These are phyloP conservation scores for Wickerhamiella lipophila DNA, from an alignment of 805 yeast genomes.

Conservation along the genomic window DNA sequence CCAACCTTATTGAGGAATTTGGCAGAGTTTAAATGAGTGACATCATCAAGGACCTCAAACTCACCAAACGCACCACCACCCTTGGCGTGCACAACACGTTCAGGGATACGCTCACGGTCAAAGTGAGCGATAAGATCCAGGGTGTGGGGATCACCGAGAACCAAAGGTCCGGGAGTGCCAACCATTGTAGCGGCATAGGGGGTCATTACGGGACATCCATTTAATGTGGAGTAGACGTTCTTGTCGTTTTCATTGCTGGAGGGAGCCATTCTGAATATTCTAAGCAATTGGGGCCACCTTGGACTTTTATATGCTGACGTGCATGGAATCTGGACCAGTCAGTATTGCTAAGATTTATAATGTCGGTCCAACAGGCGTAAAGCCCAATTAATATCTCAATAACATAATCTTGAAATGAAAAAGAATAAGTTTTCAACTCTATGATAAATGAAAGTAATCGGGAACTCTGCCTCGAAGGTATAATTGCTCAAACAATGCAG, in stretches of 20 bases:
- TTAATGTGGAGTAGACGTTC: constrained; percentile 35
- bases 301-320: background rate
- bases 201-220: constrained; percentile 43
- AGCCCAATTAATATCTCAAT: too few species aligned
- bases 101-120: constrained; percentile 53
- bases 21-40: constrained; percentile 37
- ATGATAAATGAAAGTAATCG: too few species aligned
- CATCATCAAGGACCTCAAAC: constrained; percentile 47
- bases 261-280: background rate
- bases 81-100: constrained; percentile 56
- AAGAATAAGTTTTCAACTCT: too few species aligned
- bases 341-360: background rate
- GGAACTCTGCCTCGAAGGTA: too few species aligned
- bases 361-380: too few species aligned
- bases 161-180: constrained; percentile 44
- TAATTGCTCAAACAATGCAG: too few species aligned
- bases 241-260: constrained; percentile 13
- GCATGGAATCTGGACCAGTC: background rate
- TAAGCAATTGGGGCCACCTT: background rate
- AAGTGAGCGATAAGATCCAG: constrained; percentile 47
- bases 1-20: constrained; percentile 59
- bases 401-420: too few species aligned
- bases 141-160: constrained; percentile 46
- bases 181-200: constrained; percentile 45
- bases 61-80: constrained; percentile 53